phyloP scores from a whole-genome alignment of 306 rosid species.

The Fagus crenata region DNA sequence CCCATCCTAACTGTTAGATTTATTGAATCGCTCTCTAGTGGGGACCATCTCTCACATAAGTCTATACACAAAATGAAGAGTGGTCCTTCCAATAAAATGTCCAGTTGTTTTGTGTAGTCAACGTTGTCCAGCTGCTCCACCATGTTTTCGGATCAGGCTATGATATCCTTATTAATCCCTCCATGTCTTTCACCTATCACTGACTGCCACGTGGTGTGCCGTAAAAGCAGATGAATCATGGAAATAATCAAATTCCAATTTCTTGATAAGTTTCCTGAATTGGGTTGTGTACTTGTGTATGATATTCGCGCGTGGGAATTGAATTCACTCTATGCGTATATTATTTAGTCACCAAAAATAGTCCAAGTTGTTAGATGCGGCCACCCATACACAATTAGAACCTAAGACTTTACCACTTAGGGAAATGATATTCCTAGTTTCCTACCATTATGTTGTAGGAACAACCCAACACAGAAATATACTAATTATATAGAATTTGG shows the following conservation, averaged over 20 bases:
- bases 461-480: background rate
- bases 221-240: too few relatives aligned
- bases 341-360: background rate
- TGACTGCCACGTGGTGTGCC: background rate
- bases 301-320: too few relatives aligned
- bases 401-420: background rate
- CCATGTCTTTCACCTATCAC: background rate
- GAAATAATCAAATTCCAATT: background rate
- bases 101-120: conserved; percentile 20
- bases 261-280: background rate
- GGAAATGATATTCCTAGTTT: background rate
- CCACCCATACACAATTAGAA: background rate
- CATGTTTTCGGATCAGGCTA: conserved; percentile 5
- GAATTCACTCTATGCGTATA: background rate
- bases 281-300: too few relatives aligned
- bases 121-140: conserved; percentile 1
- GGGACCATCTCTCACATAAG: conserved; percentile 22
- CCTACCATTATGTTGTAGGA: background rate
- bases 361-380: background rate
- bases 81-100: conserved; percentile 5
- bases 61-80: background rate
- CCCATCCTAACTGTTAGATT: conserved; percentile 19
- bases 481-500: background rate
- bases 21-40: conserved; percentile 6
- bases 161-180: conserved; percentile 18